These are phyloP conservation scores for Tulasnella sp. DNA, from an alignment of 768 basidiomycete genomes.

Conservation along the genomic window DNA sequence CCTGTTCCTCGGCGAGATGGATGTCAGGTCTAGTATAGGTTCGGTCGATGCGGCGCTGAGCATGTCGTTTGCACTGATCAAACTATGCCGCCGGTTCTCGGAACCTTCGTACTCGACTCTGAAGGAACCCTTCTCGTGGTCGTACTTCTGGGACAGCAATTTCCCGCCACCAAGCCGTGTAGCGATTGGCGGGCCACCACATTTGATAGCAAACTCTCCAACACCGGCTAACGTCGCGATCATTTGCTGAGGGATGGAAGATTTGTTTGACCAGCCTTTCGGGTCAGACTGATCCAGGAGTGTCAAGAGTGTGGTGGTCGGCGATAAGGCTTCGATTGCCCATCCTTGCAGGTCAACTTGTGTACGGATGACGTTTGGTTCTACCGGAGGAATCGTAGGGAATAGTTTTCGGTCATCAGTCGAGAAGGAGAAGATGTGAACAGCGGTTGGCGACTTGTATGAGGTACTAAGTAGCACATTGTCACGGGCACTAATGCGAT, in stretches of 20 bases:
- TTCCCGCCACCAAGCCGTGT: conserved; percentile 72
- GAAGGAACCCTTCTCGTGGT: conserved; percentile 74
- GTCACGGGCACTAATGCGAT: conserved; percentile 62
- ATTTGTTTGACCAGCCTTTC: conserved; percentile 93
- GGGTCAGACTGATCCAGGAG: conserved; percentile 95
- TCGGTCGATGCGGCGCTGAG: conserved; percentile 21
- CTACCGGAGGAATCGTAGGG: conserved; percentile 53
- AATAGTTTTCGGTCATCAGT: conserved; percentile 84
- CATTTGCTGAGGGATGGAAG: conserved; percentile 90
- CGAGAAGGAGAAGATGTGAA: conserved; percentile 93
- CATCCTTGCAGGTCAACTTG: conserved; percentile 99
- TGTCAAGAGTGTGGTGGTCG: conserved; percentile 87
- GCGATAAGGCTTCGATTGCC: conserved; percentile 92
- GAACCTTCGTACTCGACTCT: conserved; percentile 66
- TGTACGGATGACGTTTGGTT: conserved; percentile 75
- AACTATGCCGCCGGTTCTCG: conserved; percentile 34
- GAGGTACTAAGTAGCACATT: conserved; percentile 86
- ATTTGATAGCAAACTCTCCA: conserved; percentile 92
- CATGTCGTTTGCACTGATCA: conserved; percentile 13
- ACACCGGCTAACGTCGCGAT: conserved; percentile 79
- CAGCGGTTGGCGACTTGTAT: conserved; percentile 90
- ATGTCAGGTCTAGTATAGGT: conserved; percentile 17
- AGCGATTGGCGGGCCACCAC: conserved; percentile 86
- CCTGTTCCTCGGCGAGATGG: background rate
- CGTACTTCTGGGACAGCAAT: conserved; percentile 64